A percentile compares a stretch with the other conserved stretches of the same genome.
Evolutionary conservation across 768 basidiomycete species (phyloP).

Genomic region (Tricholoma saponaceum): DNA sequence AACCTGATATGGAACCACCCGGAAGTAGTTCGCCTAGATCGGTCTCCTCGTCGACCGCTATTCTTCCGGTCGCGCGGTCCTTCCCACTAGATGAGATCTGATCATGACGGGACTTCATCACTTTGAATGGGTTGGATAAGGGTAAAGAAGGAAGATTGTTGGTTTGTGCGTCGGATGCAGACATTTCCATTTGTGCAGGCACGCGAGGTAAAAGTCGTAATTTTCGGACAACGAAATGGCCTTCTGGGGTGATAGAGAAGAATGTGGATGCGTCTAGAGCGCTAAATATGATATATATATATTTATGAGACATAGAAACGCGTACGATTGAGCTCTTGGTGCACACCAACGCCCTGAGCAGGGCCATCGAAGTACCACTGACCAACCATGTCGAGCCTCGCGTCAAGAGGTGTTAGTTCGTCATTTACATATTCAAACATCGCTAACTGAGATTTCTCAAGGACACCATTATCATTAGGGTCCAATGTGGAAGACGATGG

Average conservation of each 20-base stretch:
- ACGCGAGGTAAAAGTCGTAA: constrained; percentile 30
- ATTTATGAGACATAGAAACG: constrained; percentile 6
- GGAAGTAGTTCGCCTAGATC: constrained; percentile 30
- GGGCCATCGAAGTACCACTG: constrained; percentile 54
- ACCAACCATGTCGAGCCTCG: constrained; percentile 42
- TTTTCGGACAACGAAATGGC: constrained; percentile 41
- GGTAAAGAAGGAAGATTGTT: constrained; percentile 30
- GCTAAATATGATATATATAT: neutral
- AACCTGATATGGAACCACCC: constrained; percentile 20
- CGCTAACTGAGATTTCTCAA: constrained; percentile 36
- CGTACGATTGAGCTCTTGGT: constrained; percentile 45
- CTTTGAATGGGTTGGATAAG: constrained; percentile 61
- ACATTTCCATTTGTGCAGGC: constrained; percentile 14
- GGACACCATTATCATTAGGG: constrained; percentile 23
- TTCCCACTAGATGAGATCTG: constrained; percentile 24
- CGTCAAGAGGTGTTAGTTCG: constrained; percentile 25
- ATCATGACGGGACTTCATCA: constrained; percentile 43
- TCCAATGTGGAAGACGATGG: constrained; percentile 26
- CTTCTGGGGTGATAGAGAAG: constrained; percentile 37
- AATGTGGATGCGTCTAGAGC: constrained; percentile 33
- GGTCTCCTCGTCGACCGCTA: constrained; percentile 27
- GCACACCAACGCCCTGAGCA: constrained; percentile 40
- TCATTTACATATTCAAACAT: constrained; percentile 34
- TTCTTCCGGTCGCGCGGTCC: constrained; percentile 19
- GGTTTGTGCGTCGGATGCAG: constrained; percentile 24